Evolutionary conservation across 78 protist species (phyloP), one percentile per base, ranked within the genome.

Genomic region (Cavenderia fasciculata): DNA sequence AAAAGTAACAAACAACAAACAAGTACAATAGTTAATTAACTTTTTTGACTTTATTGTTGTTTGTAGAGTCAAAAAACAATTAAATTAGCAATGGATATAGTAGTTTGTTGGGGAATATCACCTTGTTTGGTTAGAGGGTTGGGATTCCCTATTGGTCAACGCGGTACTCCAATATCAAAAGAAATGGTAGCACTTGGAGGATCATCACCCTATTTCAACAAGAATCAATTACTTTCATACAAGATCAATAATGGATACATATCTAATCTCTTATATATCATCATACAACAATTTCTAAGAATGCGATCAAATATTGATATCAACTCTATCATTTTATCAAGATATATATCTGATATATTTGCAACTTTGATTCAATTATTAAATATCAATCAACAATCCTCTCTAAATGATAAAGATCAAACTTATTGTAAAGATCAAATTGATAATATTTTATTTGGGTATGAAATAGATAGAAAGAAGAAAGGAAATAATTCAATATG

Each of bases 301-400:
- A 25, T 73, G 19, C 49, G 66, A 38, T 27, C 19, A 23, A 82
- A 68, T 56, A 33, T 71, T 2, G 90, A 82, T 44, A 23, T 82
- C 21, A 63, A 68, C n/a, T 34, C 71, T 6, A 82, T 82, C 23
- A 82, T 82, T 23, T 33, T 52, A 0, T 56, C 71, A 2, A 65
- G 90, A 56, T 82, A 82, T 33, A 27, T 82, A 6, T 41, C 78
- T 10, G 90, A 82, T 82, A n/a, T 82, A 21, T 82, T 82, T 43
- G 62, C 79, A 43, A 19, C 63, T 5, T 43, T 68, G 4, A 21
- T 82, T 5, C 90, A 82, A 56, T 19, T 82, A 25, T 68, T 82
- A 0, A 82, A 82, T 57, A 23, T 46, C 6, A 38, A 43, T 43
- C 14, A 40, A 10, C 72, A 14, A 56, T 23, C 76, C 41, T 82